Percentiles rank a stretch among this genome's conserved stretches.
Evolutionary conservation across 1,284 basidiomycete genomes (phyloP).

Genomic region (Marasmius oreades): DNA sequence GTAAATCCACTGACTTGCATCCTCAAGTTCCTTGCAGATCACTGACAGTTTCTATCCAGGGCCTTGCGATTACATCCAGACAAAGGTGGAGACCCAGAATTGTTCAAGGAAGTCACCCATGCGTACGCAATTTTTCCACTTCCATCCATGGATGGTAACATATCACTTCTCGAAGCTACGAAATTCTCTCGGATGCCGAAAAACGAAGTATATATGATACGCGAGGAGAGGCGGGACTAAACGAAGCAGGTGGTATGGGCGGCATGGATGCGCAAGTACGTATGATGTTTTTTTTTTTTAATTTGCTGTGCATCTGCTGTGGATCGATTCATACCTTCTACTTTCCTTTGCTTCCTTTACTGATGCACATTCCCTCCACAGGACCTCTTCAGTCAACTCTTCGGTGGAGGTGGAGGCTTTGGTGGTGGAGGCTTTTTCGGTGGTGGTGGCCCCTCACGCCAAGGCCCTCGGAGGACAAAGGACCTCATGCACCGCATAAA

Average conservation of each 20-base stretch:
- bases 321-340: neutral
- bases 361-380: conserved; percentile 28
- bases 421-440: conserved; percentile 41
- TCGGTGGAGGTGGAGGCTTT: conserved; percentile 64
- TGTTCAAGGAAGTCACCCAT: conserved; percentile 97
- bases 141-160: conserved; percentile 1
- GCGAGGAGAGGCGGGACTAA: conserved; percentile 90
- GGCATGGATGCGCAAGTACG: conserved; percentile 93
- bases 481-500: conserved; percentile 97
- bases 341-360: neutral
- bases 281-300: conserved; percentile 24
- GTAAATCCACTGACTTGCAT: conserved; percentile 36
- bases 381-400: conserved; percentile 98
- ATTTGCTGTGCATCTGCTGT: conserved; percentile 21
- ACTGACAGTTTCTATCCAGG: conserved; percentile 36
- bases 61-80: conserved; percentile 92
- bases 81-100: conserved; percentile 95
- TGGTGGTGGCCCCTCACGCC: conserved; percentile 56
- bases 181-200: conserved; percentile 88
- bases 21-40: neutral
- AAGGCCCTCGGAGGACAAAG: conserved; percentile 95
- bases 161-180: conserved; percentile 59
- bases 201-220: conserved; percentile 88
- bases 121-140: conserved; percentile 57
- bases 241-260: conserved; percentile 84